A percentile compares a stretch with the other conserved stretches of the same genome.
Evolutionary conservation across 352 stramenopile species (phyloP).

Genomic region (Elongisporangium senticosum): DNA sequence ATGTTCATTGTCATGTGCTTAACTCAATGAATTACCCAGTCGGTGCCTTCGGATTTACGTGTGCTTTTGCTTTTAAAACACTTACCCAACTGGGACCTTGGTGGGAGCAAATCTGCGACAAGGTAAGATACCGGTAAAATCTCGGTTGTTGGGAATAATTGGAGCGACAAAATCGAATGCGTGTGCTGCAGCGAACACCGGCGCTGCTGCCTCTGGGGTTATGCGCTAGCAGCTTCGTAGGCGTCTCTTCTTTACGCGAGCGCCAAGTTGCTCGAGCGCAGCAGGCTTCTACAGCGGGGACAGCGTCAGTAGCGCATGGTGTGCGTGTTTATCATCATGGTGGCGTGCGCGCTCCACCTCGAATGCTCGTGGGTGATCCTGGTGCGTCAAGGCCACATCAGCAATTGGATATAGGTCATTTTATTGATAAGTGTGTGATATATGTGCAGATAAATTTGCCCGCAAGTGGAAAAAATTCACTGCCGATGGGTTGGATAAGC

Average conservation of each 20-base stretch:
- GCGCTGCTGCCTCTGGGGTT: constrained; percentile 7
- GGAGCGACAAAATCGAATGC: too few relatives aligned
- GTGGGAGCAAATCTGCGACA: too few relatives aligned
- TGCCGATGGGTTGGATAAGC: constrained; percentile 45
- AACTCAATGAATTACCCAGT: background rate
- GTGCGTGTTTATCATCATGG: constrained; percentile 15
- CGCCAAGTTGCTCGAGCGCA: constrained; percentile 2
- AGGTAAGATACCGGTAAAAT: too few relatives aligned
- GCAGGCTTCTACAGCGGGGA: background rate
- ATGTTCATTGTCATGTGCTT: background rate
- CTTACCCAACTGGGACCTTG: background rate
- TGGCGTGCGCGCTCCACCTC: constrained; percentile 10
- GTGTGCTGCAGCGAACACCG: background rate
- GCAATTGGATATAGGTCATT: background rate
- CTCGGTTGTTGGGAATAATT: too few relatives aligned
- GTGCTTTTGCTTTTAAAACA: background rate
- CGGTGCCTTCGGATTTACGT: background rate
- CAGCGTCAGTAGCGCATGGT: background rate
- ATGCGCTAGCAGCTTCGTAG: constrained; percentile 1
- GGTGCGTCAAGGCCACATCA: constrained; percentile 12
- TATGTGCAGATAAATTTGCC: constrained; percentile 48
- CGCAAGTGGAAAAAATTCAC: constrained; percentile 70
- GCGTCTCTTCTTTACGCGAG: background rate
- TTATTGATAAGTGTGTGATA: background rate
- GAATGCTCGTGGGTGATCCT: constrained; percentile 30